Conservation (phyloP, 352 stramenopile genomes). For the Peronospora destructor region DNA sequence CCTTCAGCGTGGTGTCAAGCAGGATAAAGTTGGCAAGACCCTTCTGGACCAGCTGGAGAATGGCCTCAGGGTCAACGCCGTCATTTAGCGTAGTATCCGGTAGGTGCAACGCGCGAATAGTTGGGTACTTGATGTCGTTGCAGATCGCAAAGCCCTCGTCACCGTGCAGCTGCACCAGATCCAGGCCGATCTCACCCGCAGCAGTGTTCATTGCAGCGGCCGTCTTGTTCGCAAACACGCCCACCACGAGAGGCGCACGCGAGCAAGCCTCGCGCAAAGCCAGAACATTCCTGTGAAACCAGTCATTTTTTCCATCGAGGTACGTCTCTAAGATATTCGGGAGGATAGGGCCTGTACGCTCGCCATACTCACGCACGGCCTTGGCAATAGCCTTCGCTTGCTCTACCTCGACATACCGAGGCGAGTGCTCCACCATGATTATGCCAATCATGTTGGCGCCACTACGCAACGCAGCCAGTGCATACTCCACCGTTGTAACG, state of each 20-base stretch:
- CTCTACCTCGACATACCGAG: slow-evolving; percentile 76
- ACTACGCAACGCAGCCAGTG: slow-evolving; percentile 81
- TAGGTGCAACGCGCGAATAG: slow-evolving; percentile 91
- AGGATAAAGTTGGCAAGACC: slow-evolving; percentile 86
- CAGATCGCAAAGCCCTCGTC: slow-evolving; percentile 90
- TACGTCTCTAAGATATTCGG: slow-evolving; percentile 35
- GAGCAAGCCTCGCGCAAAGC: slow-evolving; percentile 59
- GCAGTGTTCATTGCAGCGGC: slow-evolving; percentile 88
- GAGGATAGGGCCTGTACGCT: slow-evolving; percentile 72
- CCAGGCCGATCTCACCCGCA: slow-evolving; percentile 86
- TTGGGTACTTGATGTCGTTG: slow-evolving; percentile 80
- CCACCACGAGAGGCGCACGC: slow-evolving; percentile 86
- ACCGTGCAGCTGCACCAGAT: slow-evolving; percentile 97
- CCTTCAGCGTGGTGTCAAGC: slow-evolving; percentile 95
- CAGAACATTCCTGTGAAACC: slow-evolving; percentile 74
- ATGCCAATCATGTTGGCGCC: slow-evolving; percentile 96
- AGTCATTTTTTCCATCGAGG: slow-evolving; percentile 41
- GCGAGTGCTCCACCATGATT: slow-evolving; percentile 93
- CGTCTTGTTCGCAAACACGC: slow-evolving; percentile 95
- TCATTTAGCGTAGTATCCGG: slow-evolving; percentile 75
- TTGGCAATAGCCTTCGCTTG: slow-evolving; percentile 88
- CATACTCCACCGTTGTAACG: slow-evolving; percentile 91
- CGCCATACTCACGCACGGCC: slow-evolving; percentile 91
- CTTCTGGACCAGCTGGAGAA: slow-evolving; percentile 56
- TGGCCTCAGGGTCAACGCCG: slow-evolving; percentile 64